phyloP scores from a whole-genome alignment of 2,329 filamentous ascomycete species.

The Bertia moriformis region DNA sequence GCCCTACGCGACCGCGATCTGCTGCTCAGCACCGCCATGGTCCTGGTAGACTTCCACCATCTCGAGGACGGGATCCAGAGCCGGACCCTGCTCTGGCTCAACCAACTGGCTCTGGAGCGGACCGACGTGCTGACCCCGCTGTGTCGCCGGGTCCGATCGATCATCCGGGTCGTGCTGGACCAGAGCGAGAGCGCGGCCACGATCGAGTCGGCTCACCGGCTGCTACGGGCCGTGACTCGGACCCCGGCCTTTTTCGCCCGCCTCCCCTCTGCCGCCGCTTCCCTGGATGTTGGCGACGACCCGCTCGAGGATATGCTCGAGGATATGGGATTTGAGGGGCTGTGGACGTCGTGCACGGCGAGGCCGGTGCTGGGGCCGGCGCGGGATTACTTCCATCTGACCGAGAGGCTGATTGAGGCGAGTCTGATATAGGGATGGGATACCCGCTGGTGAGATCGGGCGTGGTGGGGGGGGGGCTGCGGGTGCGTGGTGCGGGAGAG shows the following conservation, averaged over 20 bases:
- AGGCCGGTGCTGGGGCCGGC: not conserved
- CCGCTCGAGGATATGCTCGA: too few relatives aligned
- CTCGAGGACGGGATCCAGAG: constrained; percentile 48
- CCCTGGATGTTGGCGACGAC: not conserved
- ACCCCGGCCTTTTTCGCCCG: not conserved
- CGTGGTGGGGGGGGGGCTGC: too few relatives aligned
- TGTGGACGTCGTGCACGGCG: not conserved
- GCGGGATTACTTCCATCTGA: not conserved
- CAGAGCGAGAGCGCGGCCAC: not conserved
- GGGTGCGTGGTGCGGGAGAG: too few relatives aligned
- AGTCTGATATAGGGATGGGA: not conserved
- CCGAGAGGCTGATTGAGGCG: not conserved
- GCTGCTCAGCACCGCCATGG: constrained; percentile 46
- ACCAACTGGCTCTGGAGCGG: constrained; percentile 34
- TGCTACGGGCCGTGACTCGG: not conserved
- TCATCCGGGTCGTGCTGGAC: not conserved
- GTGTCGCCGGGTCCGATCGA: constrained; percentile 16
- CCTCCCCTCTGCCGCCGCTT: not conserved
- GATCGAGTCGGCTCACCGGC: not conserved
- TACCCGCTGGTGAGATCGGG: too few relatives aligned
- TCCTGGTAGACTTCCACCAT: constrained; percentile 51
- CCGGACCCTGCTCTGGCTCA: constrained; percentile 43
- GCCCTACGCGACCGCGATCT: constrained; percentile 44
- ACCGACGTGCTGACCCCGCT: constrained; percentile 42
- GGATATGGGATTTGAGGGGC: not conserved